These are phyloP conservation scores for Fusarium sp. DNA, from an alignment of 2,329 filamentous ascomycete genomes.

Conservation along the genomic window DNA sequence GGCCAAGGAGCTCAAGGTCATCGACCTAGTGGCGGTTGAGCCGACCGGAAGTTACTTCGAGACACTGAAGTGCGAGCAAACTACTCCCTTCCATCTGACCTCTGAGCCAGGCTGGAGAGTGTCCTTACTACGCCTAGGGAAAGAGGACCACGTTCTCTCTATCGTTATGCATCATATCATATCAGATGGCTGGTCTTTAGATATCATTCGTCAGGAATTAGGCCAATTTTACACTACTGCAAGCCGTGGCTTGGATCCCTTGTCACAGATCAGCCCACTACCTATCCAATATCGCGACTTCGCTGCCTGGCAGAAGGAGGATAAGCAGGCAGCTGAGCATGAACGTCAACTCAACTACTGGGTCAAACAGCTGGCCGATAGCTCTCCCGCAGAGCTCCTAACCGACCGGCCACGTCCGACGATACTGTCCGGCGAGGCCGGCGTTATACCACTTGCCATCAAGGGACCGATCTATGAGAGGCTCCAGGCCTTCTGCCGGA, in stretches of 20 bases:
- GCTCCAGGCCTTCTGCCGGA: neutral
- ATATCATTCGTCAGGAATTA: conserved; percentile 13
- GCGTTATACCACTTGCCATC: no score
- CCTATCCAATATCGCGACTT: neutral
- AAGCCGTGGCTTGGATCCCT: neutral
- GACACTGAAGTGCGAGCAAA: neutral
- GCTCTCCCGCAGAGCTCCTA: neutral
- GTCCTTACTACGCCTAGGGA: neutral
- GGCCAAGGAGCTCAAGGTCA: no score
- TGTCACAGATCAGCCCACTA: neutral
- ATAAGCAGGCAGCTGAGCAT: neutral
- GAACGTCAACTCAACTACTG: neutral
- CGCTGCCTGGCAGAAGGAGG: neutral
- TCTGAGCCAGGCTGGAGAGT: neutral
- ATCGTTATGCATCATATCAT: conserved; percentile 40
- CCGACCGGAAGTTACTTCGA: no score
- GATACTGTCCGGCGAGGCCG: neutral
- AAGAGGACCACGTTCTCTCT: conserved; percentile 14
- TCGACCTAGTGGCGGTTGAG: no score
- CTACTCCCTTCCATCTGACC: neutral
- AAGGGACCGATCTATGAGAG: neutral
- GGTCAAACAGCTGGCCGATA: neutral
- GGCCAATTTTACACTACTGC: neutral
- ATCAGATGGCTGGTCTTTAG: conserved; percentile 39
- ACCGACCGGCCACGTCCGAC: neutral